Percentiles rank a stretch among this genome's conserved stretches.
These are phyloP conservation scores for Casaregolazyma lundiana DNA, from an alignment of 1,139 yeast genomes.

Conservation along the genomic window DNA sequence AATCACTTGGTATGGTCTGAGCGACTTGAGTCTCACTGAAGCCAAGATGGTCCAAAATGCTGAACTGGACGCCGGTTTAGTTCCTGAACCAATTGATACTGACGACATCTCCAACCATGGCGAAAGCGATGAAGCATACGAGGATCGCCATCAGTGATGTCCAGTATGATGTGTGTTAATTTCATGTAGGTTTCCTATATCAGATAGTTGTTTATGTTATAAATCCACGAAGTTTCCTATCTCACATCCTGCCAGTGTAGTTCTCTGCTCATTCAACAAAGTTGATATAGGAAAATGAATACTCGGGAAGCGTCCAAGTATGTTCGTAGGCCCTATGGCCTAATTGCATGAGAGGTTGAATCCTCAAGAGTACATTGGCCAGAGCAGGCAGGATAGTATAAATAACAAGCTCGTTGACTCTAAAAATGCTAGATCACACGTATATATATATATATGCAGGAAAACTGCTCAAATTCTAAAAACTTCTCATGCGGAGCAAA, in stretches of 20 bases:
- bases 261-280: too few species aligned
- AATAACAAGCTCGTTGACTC: too few species aligned
- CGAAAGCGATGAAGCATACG: constrained; percentile 1
- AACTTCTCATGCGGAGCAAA: background rate
- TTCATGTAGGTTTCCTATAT: background rate
- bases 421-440: too few species aligned
- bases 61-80: constrained; percentile 22
- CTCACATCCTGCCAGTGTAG: too few species aligned
- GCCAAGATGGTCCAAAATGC: constrained; percentile 20
- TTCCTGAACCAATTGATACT: constrained; percentile 20
- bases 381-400: too few species aligned
- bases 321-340: too few species aligned
- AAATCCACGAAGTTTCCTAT: too few species aligned
- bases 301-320: too few species aligned
- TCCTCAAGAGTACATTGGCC: too few species aligned
- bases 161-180: background rate
- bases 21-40: constrained; percentile 42
- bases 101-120: constrained; percentile 15
- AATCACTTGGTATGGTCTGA: constrained; percentile 77
- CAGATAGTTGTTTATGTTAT: background rate
- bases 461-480: background rate
- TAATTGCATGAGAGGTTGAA: too few species aligned
- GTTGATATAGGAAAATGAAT: too few species aligned
- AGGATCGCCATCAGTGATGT: background rate
- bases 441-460: background rate